Evolutionary conservation across 2,329 filamentous ascomycete genomes (phyloP), one percentile per base, ranked within the genome.

Genomic region (Berkeleyomyces basicola): DNA sequence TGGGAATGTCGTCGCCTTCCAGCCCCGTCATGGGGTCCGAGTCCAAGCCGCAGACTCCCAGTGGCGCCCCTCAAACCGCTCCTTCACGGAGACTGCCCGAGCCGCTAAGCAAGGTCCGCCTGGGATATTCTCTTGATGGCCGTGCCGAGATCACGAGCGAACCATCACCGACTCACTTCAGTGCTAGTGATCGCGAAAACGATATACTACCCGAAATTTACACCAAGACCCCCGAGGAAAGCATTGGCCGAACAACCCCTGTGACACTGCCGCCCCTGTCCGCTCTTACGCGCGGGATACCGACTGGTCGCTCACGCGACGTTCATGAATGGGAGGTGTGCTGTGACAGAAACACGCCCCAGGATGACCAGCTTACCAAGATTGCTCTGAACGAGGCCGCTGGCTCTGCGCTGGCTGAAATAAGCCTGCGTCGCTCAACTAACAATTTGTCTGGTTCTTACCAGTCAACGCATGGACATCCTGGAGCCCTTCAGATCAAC

Each of bases 241-340:
- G 88, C 63, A 90, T 86, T 71, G 83, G 83, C 67, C 92, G 87
- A 70, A 84, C 85, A 16, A 74, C 86, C 44, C 76, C 79, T 44
- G 74, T 81, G 65, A 83, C 80, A 3, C 74, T 83, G n/a, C 78
- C 79, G 33, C 78, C 80, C 59, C 79, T 82, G 64, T 79, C 79
- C 3, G 70, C 82, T 47, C 71, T 61, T 7, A 81, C 79, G 7
- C 75, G 73, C 68, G 72, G 75, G n/a, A 72, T 82, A 11, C 81
- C 59, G 16, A 61, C 80, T 23, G 88, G 88, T 62, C 82, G 92
- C 63, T 96, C 91, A 63, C 84, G 89, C 62, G 88, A 96, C 71
- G 88, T 90, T 16, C 84, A 90, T 59, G 88, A 87, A 5, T 96
- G 92, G 92, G 89, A 95, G 70, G 90, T 90, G 63, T 91, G 88